phyloP scores from a whole-genome alignment of 2,329 filamentous ascomycete genomes.

The Paracoccidioides lutzii region DNA sequence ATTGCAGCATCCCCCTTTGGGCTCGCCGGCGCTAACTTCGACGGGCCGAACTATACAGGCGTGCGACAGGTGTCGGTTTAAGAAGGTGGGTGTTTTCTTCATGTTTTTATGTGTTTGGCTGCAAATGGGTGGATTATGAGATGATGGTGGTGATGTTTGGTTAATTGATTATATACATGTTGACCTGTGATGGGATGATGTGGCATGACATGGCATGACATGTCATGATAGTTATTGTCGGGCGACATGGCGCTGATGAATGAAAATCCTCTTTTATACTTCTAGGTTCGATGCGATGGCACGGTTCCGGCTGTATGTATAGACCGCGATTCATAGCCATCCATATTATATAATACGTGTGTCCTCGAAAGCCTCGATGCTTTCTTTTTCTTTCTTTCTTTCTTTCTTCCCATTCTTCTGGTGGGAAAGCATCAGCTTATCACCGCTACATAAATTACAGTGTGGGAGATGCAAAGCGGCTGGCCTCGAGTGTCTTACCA shows the following conservation, averaged over 20 bases:
- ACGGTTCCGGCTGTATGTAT: conserved; percentile 8
- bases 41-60: conserved; percentile 8
- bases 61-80: conserved; percentile 9
- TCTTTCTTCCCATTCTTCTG: neutral
- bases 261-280: neutral
- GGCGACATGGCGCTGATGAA: neutral
- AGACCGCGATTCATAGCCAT: neutral
- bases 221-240: too few relatives aligned
- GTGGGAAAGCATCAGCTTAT: neutral
- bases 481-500: conserved; percentile 8
- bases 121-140: neutral
- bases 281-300: conserved; percentile 8
- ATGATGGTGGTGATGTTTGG: too few relatives aligned
- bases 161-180: neutral
- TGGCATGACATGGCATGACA: neutral
- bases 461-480: conserved; percentile 8
- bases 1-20: neutral
- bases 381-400: neutral
- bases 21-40: conserved; percentile 5
- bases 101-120: neutral
- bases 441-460: neutral
- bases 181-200: neutral
- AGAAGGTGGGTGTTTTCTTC: conserved; percentile 5
- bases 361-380: too few relatives aligned
- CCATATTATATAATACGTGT: too few relatives aligned